phyloP scores from a whole-genome alignment of 345 rosid genomes.

The Arabis hirsuta region DNA sequence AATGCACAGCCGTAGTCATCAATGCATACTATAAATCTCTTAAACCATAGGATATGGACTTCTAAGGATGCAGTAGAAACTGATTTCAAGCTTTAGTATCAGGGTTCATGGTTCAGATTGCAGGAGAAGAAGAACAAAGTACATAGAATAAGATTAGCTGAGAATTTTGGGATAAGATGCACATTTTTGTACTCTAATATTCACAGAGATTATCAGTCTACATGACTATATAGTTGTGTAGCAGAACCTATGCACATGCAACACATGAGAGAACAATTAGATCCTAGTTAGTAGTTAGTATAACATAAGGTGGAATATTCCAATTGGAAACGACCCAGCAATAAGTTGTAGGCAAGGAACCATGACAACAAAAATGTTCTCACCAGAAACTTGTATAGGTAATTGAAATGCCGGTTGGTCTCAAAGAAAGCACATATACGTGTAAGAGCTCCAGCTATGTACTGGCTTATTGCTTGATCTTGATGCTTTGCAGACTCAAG shows the following conservation, averaged over 20 bases:
- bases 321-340: slow-evolving; percentile 66
- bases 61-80: slow-evolving; percentile 17
- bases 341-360: slow-evolving; percentile 45
- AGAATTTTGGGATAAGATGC: slow-evolving; percentile 9
- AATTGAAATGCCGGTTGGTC: slow-evolving; percentile 85
- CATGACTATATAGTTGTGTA: slow-evolving; percentile 2
- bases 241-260: slow-evolving; percentile 25
- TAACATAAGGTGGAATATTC: slow-evolving; percentile 24
- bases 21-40: neutral
- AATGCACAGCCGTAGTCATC: slow-evolving; percentile 18
- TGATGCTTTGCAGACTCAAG: slow-evolving; percentile 62
- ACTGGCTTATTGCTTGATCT: slow-evolving; percentile 64
- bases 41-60: slow-evolving; percentile 17
- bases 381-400: slow-evolving; percentile 87
- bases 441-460: slow-evolving; percentile 65
- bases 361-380: slow-evolving; percentile 32
- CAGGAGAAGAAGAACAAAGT: slow-evolving; percentile 18
- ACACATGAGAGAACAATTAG: neutral
- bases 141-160: slow-evolving; percentile 20
- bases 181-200: neutral
- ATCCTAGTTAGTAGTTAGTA: slow-evolving; percentile 8
- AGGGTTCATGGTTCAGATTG: slow-evolving; percentile 22
- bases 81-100: slow-evolving; percentile 22
- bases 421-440: slow-evolving; percentile 89
- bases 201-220: slow-evolving; percentile 1